Conservation (phyloP, 73 alveolate genomes). For the Paramecium sonneborni region DNA sequence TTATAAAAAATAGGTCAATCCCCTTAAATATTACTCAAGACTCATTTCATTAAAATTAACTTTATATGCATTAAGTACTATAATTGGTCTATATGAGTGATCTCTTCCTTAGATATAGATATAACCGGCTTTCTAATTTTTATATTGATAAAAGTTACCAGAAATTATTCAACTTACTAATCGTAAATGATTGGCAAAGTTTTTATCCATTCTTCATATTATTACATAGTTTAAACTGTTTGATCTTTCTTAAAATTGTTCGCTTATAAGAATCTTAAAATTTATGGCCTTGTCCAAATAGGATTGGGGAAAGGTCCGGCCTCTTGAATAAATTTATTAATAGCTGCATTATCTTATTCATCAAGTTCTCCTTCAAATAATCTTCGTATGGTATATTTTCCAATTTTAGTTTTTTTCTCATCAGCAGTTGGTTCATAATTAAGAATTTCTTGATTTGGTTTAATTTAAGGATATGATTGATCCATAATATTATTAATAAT, state of each 20-base stretch:
- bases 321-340: not conserved
- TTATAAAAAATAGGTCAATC: constrained; percentile 77
- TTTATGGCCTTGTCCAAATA: constrained; percentile 30
- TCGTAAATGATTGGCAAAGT: constrained; percentile 44
- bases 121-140: constrained; percentile 50
- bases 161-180: constrained; percentile 52
- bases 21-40: constrained; percentile 69
- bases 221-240: constrained; percentile 42
- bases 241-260: constrained; percentile 17
- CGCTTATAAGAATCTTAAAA: constrained; percentile 32
- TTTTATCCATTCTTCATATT: constrained; percentile 45
- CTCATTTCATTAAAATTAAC: constrained; percentile 63
- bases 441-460: not conserved
- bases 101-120: constrained; percentile 67
- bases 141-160: not conserved
- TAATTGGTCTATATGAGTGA: constrained; percentile 51
- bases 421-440: constrained; percentile 32
- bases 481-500: constrained; percentile 38
- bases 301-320: constrained; percentile 7
- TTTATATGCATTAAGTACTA: constrained; percentile 58
- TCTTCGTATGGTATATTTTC: constrained; percentile 6
- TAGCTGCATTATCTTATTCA: constrained; percentile 8
- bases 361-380: constrained; percentile 38
- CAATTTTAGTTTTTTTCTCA: constrained; percentile 24
- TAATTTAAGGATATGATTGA: not conserved